Base-by-base conservation (phyloP, 2,329 filamentous ascomycete species). In the Hymenoscyphus fraxineus region DNA sequence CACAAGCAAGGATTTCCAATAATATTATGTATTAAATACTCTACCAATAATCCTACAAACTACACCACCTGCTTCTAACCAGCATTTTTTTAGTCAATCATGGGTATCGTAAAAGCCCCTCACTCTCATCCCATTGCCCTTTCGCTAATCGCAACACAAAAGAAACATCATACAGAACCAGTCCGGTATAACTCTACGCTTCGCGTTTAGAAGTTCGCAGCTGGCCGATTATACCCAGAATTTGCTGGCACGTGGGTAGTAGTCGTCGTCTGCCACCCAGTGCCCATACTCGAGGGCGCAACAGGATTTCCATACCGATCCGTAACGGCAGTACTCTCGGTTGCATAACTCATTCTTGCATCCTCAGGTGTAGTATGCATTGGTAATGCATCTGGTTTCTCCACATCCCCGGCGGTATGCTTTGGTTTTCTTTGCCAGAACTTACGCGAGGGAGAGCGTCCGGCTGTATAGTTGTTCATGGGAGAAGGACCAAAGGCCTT, bases 401-500 rank as follows among this genome's bases (percentile, higher is more conserved):
- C 65, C 0, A 58, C 51, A 38, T 68, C 65, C 12, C 58, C 60
- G 22, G 41, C 56, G 3, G 16, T 35, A 12, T 32, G 22, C 39
- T 68, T 72, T 10, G 65, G 60, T 60, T 72, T 69, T 59, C 72
- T 69, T 56, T 72, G 71, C 72, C 72, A 75, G 69, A 75, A 75
- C 44, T 69, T 71, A 74, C 80, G 62, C 69, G 73, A 65, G 75
- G 80, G 13, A 76, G 80, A 82, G 19, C 47, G 47, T 61, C 86
- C 87, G 51, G 80, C 80, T 38, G 88, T 91, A 79, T 92, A 92
- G 77, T 85, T 81, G 79, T 89, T 90, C 68, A 79, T 76, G 27
- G 88, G 87, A 59, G 81, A 80, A 41, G 87, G 88, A 15, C 89
- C 88, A 74, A 84, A 90, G 61, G 85, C 85, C 80, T 90, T 91